Conservation (phyloP, 306 rosid species). For the Lathyrus aphaca region DNA sequence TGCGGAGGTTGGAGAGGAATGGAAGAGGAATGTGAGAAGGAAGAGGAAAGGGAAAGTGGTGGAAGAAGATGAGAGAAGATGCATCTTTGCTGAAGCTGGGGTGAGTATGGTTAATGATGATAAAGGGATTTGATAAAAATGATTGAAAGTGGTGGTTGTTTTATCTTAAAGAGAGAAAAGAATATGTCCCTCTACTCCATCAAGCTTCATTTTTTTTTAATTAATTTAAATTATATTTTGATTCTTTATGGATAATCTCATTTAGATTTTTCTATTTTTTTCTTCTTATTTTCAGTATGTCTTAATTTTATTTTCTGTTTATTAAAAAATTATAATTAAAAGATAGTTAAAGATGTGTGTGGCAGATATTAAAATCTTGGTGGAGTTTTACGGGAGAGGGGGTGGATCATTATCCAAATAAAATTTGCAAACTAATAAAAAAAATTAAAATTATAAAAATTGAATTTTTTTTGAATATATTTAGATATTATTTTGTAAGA, state of each 20-base stretch:
- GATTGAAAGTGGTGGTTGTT: slow-evolving; percentile 4
- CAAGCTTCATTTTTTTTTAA: not conserved
- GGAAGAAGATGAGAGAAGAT: slow-evolving; percentile 11
- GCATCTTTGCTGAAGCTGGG: slow-evolving; percentile 27
- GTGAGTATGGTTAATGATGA: not conserved
- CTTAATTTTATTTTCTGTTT: no score
- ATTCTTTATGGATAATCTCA: no score
- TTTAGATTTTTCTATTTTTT: no score
- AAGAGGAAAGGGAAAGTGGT: not conserved
- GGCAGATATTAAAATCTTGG: no score
- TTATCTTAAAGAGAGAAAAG: slow-evolving; percentile 4
- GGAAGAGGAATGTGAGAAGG: not conserved
- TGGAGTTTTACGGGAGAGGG: no score
- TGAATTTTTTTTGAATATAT: no score
- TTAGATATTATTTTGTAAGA: no score
- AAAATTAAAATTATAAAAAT: no score
- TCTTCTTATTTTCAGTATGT: not conserved
- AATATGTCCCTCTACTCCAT: not conserved
- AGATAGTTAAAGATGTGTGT: no score
- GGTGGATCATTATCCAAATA: no score
- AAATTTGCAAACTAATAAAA: no score
- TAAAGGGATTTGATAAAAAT: not conserved
- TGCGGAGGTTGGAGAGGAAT: not conserved
- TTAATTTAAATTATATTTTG: not conserved
- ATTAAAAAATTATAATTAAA: no score